These are phyloP conservation scores for Quercus phellos DNA, from an alignment of 331 rosid species.

Conservation along the genomic window DNA sequence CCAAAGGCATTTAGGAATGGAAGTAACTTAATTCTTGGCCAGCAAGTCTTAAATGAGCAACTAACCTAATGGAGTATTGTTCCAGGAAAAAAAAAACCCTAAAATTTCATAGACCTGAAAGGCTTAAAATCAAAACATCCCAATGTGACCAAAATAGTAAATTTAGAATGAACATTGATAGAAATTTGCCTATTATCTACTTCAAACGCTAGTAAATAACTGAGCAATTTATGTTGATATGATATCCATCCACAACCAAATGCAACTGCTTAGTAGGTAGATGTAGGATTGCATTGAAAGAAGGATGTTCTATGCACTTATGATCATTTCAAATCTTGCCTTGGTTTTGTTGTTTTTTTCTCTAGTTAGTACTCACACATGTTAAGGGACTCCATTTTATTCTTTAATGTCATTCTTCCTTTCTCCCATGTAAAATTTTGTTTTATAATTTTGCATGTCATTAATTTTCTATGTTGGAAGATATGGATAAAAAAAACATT, in stretches of 20 bases:
- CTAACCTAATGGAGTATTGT: not conserved
- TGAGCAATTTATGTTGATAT: not conserved
- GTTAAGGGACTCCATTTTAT: not conserved
- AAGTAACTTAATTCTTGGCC: not conserved
- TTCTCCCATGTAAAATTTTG: not conserved
- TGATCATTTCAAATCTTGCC: not conserved
- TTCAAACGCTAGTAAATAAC: not conserved
- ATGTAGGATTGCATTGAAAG: not conserved
- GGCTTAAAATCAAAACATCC: not conserved
- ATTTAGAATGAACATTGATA: not conserved
- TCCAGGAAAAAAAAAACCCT: too few species aligned
- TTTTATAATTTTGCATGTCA: not conserved
- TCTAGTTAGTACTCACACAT: too few species aligned
- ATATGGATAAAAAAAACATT: not conserved
- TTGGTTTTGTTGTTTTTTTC: too few species aligned
- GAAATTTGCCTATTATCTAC: too few species aligned
- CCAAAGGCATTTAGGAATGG: not conserved
- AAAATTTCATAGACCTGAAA: not conserved
- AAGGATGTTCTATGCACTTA: not conserved
- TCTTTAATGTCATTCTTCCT: not conserved
- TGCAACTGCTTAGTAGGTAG: not conserved
- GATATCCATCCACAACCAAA: not conserved
- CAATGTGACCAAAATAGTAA: not conserved
- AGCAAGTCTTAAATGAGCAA: not conserved
- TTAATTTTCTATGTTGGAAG: not conserved